Conservation (phyloP, 2,329 filamentous ascomycete species). For the Aspergillus ruber region DNA sequence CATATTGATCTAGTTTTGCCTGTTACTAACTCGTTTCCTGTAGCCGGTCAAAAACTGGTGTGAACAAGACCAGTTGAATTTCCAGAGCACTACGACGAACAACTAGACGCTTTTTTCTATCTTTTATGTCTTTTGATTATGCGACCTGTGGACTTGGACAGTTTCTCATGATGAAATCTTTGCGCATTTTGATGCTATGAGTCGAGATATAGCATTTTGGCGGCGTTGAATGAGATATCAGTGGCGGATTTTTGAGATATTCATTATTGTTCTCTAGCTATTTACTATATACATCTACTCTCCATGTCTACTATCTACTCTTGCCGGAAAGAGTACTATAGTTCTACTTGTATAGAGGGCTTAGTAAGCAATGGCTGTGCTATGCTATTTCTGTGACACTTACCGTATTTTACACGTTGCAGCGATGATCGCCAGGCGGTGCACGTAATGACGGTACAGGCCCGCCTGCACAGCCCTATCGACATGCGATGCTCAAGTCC, state of each 20-base stretch:
- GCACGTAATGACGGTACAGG: background rate
- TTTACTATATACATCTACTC: background rate
- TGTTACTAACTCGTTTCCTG: conserved; percentile 9
- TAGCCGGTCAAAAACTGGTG: conserved; percentile 43
- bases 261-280: background rate
- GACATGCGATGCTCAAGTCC: background rate
- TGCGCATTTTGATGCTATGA: background rate
- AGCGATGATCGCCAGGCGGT: too few species aligned
- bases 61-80: conserved; percentile 27
- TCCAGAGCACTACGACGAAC: conserved; percentile 4
- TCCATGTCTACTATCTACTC: too few species aligned
- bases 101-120: background rate
- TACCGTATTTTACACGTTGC: too few species aligned
- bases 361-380: background rate
- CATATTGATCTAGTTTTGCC: background rate
- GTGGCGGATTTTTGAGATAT: background rate
- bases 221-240: background rate
- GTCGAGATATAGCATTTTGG: background rate
- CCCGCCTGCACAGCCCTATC: background rate
- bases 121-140: background rate
- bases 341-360: background rate
- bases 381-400: too few species aligned
- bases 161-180: background rate
- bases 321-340: background rate
- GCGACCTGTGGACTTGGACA: background rate